Conservation (phyloP, 192 early-diverging fungal species). For the Thamnidium elegans region DNA sequence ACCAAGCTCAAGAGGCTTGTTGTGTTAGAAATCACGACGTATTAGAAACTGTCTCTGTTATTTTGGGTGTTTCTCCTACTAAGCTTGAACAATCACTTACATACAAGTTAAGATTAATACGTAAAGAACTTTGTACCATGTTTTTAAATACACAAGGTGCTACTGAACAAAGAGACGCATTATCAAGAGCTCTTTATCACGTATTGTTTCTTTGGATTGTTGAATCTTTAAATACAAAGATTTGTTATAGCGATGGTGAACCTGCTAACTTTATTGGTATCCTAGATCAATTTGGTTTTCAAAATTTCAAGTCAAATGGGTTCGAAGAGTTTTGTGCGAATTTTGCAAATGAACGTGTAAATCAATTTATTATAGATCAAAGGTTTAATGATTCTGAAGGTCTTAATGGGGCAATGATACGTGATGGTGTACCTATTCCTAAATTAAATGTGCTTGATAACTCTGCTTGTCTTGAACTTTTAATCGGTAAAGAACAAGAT, state of each 20-base stretch:
- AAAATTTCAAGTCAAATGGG: constrained; percentile 50
- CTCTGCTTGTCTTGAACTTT: constrained; percentile 49
- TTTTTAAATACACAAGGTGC: constrained; percentile 82
- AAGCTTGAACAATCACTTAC: constrained; percentile 73
- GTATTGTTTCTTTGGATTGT: constrained; percentile 89
- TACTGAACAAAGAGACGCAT: constrained; percentile 70
- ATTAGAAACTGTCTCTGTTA: constrained; percentile 68
- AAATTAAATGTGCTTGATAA: constrained; percentile 50
- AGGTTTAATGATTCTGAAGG: constrained; percentile 52
- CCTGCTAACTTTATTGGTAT: constrained; percentile 83
- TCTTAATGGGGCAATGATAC: constrained; percentile 41
- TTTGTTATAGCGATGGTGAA: constrained; percentile 63
- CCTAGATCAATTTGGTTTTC: constrained; percentile 75
- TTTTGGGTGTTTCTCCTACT: constrained; percentile 73
- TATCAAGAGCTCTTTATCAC: constrained; percentile 83
- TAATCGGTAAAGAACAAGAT: constrained; percentile 50
- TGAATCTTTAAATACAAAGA: constrained; percentile 83
- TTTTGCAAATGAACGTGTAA: constrained; percentile 67
- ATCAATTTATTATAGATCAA: constrained; percentile 56
- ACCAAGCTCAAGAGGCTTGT: constrained; percentile 68
- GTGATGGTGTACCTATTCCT: constrained; percentile 60
- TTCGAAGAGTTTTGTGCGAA: constrained; percentile 73
- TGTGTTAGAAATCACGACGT: constrained; percentile 72
- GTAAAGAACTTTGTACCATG: constrained; percentile 85
- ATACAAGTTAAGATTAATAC: constrained; percentile 80